A percentile compares a stretch with the other conserved stretches of the same genome.
These are phyloP conservation scores for Plantago ovata DNA, from an alignment of 257 asterid species.

Conservation along the genomic window DNA sequence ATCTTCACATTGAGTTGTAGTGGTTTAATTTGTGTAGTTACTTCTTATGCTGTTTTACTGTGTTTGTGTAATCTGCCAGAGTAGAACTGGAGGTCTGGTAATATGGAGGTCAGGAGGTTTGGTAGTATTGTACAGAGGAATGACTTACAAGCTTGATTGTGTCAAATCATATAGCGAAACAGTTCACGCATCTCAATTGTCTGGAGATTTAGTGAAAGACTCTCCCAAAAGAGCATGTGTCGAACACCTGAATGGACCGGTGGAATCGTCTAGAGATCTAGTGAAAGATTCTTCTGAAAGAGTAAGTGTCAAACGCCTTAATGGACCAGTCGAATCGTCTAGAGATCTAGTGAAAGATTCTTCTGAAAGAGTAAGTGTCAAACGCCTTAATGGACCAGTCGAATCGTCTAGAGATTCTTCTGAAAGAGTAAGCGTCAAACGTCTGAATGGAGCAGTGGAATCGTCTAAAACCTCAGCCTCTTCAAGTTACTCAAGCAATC, in stretches of 20 bases:
- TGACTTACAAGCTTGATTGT: slow-evolving; percentile 69
- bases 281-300: slow-evolving; percentile 22
- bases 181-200: slow-evolving; percentile 25
- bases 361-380: slow-evolving; percentile 20
- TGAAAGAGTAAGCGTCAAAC: slow-evolving; percentile 19
- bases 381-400: slow-evolving; percentile 23
- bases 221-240: slow-evolving; percentile 20
- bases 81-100: slow-evolving; percentile 87
- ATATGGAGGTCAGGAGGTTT: slow-evolving; percentile 91
- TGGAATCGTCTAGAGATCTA: slow-evolving; percentile 27
- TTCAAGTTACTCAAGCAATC: slow-evolving; percentile 25
- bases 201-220: slow-evolving; percentile 22
- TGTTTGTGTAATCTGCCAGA: slow-evolving; percentile 46
- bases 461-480: slow-evolving; percentile 27
- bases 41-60: slow-evolving; percentile 27
- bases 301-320: slow-evolving; percentile 18
- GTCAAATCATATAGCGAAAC: slow-evolving; percentile 52
- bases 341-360: slow-evolving; percentile 21
- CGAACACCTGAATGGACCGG: slow-evolving; percentile 24
- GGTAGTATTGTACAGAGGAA: slow-evolving; percentile 75
- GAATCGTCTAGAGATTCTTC: slow-evolving; percentile 25
- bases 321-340: slow-evolving; percentile 30
- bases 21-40: neutral
- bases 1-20: neutral
- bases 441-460: slow-evolving; percentile 25